Conservation (phyloP, 345 rosid species). For the Raphanus raphanistrum region DNA sequence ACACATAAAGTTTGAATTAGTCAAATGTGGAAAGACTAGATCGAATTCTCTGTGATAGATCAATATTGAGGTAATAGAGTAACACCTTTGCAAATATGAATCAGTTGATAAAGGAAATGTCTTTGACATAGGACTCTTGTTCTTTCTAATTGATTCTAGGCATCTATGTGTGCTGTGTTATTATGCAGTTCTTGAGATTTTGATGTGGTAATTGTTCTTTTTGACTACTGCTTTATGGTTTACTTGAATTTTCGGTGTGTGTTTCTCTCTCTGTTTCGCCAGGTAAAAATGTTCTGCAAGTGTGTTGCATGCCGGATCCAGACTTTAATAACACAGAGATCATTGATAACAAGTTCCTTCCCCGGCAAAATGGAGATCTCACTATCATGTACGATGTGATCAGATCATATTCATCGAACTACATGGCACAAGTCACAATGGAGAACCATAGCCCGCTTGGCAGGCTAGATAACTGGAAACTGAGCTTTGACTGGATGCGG, state of each 20-base stretch:
- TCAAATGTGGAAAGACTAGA: slow-evolving; percentile 9
- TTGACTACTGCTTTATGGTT: slow-evolving; percentile 13
- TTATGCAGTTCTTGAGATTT: background rate
- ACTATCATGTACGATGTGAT: slow-evolving; percentile 87
- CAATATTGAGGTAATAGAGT: background rate
- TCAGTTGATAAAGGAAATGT: background rate
- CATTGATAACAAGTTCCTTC: slow-evolving; percentile 53
- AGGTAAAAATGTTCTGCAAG: slow-evolving; percentile 63
- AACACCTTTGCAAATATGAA: background rate
- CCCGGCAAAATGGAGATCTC: slow-evolving; percentile 78
- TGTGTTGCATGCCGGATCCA: slow-evolving; percentile 66
- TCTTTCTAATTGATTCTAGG: background rate
- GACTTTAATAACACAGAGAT: slow-evolving; percentile 46
- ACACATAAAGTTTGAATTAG: slow-evolving; percentile 26
- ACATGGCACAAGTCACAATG: slow-evolving; percentile 78
- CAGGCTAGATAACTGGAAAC: slow-evolving; percentile 86
- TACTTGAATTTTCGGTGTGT: background rate
- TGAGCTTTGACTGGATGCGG: slow-evolving; percentile 93
- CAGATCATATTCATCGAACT: slow-evolving; percentile 56
- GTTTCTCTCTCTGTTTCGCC: slow-evolving; percentile 11
- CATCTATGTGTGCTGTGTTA: background rate
- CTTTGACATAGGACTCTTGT: background rate
- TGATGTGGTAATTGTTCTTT: background rate
- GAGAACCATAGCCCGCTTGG: slow-evolving; percentile 79
- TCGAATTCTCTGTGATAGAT: background rate